Evolutionary conservation across 2,329 filamentous ascomycete species (phyloP), one percentile per base, ranked within the genome.

Genomic region (Microdochium paspali): DNA sequence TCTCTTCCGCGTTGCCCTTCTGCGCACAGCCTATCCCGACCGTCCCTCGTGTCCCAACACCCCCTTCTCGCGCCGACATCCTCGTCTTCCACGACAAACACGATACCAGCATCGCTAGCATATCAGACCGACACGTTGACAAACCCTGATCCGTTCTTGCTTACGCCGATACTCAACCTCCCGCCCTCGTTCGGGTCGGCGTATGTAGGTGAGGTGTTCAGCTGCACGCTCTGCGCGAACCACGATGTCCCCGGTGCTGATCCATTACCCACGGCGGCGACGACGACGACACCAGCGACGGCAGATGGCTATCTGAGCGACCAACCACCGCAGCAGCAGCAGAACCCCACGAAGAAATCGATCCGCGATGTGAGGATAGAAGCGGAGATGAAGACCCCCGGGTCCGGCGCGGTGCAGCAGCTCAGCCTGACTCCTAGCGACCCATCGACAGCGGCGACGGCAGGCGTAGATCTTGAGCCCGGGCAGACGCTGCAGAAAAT

Each of bases 181-280:
- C 91, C 93, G 10, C 84, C 90, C 15, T 85, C 89, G 0, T 97
- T 98, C 64, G 91, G 90, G 42, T 91, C 88, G 12, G 90, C 91
- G 9, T 96, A 96, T 64, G 91, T 97, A 20, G 93, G 93, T 57
- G 90, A 97, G 70, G 89, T 85, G 0, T 97, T 98, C 67, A 84
- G 85, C 53, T 98, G 93, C 67, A 95, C 91, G 1, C 76, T 97
- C 21, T 95, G 90, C 68, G 90, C 87, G n/a, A 96, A 95, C 71
- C 91, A 96, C 63, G 91, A 97, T 68, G 50, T 69, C 68, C 43
- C 40, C 25, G 35, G 35, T 12, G 35, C 20, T 7, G 31, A 35
- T 35, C n/a, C n/a, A n/a, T n/a, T n/a, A n/a, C n/a, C n/a, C n/a
- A n/a, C n/a, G n/a, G n/a, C n/a, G n/a, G n/a, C n/a, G n/a, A n/a